These are phyloP conservation scores for Aspergillus ibericus DNA, from an alignment of 2,329 filamentous ascomycete species.

Conservation along the genomic window DNA sequence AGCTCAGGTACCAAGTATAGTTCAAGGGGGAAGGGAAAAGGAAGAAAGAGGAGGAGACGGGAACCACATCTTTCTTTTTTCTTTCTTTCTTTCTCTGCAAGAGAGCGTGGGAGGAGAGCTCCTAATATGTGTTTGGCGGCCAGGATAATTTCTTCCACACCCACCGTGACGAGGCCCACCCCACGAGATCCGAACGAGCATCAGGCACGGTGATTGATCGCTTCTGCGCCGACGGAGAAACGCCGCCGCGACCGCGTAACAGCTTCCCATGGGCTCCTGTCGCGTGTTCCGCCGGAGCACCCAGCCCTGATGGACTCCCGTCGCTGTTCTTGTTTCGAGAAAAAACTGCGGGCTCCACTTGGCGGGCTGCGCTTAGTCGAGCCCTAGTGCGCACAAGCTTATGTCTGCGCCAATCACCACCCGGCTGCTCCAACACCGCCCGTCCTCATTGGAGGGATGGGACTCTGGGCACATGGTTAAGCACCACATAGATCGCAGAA, in stretches of 20 bases:
- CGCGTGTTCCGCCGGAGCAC: slow-evolving; percentile 10
- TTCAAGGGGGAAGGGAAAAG: slow-evolving; percentile 7
- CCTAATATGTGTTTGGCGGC: slow-evolving; percentile 11
- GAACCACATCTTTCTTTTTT: slow-evolving; percentile 24
- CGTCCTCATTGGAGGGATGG: background rate
- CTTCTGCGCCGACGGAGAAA: slow-evolving; percentile 7
- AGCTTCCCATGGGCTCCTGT: slow-evolving; percentile 6
- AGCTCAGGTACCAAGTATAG: slow-evolving; percentile 20
- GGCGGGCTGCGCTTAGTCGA: background rate
- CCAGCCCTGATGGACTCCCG: background rate
- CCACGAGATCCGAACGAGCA: slow-evolving; percentile 9
- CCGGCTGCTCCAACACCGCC: background rate
- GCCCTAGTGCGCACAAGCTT: slow-evolving; percentile 10
- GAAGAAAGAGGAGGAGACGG: slow-evolving; percentile 11
- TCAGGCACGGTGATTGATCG: slow-evolving; percentile 10
- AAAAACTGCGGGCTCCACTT: background rate
- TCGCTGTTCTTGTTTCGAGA: slow-evolving; percentile 13
- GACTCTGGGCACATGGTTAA: background rate
- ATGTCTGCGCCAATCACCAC: slow-evolving; percentile 1
- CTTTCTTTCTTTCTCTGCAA: slow-evolving; percentile 19
- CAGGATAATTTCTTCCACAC: slow-evolving; percentile 12
- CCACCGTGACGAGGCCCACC: slow-evolving; percentile 12
- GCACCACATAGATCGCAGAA: slow-evolving; percentile 6
- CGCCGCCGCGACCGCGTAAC: slow-evolving; percentile 8
- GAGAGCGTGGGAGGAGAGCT: slow-evolving; percentile 4